Percentiles rank a stretch among this genome's conserved stretches.
Conservation (phyloP, 179 eudicot genomes). For the Pouteria campechiana region DNA sequence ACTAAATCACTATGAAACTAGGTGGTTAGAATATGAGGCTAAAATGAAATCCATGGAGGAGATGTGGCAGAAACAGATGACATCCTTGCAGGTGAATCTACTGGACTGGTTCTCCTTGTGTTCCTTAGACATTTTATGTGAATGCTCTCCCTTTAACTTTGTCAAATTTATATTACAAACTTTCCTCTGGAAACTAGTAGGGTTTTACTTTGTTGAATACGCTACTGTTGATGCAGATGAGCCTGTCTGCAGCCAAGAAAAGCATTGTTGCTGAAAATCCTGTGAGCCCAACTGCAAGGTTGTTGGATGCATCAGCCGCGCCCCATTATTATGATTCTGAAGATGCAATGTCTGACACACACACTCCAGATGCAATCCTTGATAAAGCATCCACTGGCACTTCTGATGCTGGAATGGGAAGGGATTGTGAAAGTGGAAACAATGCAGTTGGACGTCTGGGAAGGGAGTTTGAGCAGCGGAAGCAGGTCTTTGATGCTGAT, state of each 20-base stretch:
- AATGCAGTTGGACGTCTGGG: conserved; percentile 10
- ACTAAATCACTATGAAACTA: conserved; percentile 33
- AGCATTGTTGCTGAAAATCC: conserved; percentile 25
- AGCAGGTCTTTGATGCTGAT: conserved; percentile 24
- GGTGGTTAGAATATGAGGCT: conserved; percentile 49
- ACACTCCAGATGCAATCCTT: conserved; percentile 18
- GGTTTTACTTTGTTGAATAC: too few relatives aligned
- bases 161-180: too few relatives aligned
- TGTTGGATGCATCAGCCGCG: conserved; percentile 30
- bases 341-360: conserved; percentile 17
- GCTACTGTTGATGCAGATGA: conserved; percentile 31
- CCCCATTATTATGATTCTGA: conserved; percentile 31
- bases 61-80: conserved; percentile 66
- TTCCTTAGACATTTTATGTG: too few relatives aligned
- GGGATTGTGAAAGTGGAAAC: conserved; percentile 14
- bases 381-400: too few relatives aligned
- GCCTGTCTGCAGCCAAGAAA: conserved; percentile 50
- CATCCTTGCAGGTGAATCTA: conserved; percentile 48
- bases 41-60: conserved; percentile 69
- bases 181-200: too few relatives aligned
- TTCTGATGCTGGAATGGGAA: too few relatives aligned
- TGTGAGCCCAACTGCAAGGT: conserved; percentile 29
- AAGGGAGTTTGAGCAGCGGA: conserved; percentile 30
- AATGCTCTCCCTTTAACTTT: too few relatives aligned
- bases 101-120: neutral